These are phyloP conservation scores for Limonium bicolor DNA, from an alignment of 148 eudicot genomes.

Conservation along the genomic window DNA sequence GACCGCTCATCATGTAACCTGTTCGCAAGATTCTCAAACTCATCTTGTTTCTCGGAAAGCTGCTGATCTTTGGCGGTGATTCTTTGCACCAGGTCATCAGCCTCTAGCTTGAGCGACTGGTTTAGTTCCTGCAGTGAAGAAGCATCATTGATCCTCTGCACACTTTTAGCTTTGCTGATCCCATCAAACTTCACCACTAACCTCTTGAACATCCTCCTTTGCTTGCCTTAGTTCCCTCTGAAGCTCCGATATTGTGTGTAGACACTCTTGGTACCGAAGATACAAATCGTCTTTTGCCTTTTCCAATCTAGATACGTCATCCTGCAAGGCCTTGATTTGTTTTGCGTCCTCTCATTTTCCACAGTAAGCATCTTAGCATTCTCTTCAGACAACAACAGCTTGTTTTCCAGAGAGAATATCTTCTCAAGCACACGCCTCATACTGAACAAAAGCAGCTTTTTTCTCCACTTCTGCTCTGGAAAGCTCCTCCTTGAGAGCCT, in stretches of 20 bases:
- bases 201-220: slow-evolving; percentile 35
- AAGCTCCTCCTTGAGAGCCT: slow-evolving; percentile 34
- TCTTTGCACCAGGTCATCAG: slow-evolving; percentile 33
- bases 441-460: slow-evolving; percentile 23
- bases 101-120: slow-evolving; percentile 50
- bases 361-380: slow-evolving; percentile 20
- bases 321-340: slow-evolving; percentile 38
- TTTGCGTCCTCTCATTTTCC: slow-evolving; percentile 42
- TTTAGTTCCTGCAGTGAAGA: slow-evolving; percentile 36
- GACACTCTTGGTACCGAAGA: slow-evolving; percentile 33
- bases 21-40: slow-evolving; percentile 45
- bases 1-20: slow-evolving; percentile 43
- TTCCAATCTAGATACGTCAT: slow-evolving; percentile 27
- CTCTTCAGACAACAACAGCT: slow-evolving; percentile 30
- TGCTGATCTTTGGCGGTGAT: slow-evolving; percentile 48
- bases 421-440: slow-evolving; percentile 37
- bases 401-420: slow-evolving; percentile 41
- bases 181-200: slow-evolving; percentile 28
- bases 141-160: slow-evolving; percentile 49
- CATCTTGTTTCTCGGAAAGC: slow-evolving; percentile 48
- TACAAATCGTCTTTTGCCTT: slow-evolving; percentile 43
- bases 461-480: slow-evolving; percentile 41
- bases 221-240: slow-evolving; percentile 41
- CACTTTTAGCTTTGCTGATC: slow-evolving; percentile 36
- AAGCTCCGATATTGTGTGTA: slow-evolving; percentile 46